A percentile compares a stretch with the other conserved stretches of the same genome.
phyloP scores from a whole-genome alignment of 352 stramenopile species.

The Globisporangium mamillatum region DNA sequence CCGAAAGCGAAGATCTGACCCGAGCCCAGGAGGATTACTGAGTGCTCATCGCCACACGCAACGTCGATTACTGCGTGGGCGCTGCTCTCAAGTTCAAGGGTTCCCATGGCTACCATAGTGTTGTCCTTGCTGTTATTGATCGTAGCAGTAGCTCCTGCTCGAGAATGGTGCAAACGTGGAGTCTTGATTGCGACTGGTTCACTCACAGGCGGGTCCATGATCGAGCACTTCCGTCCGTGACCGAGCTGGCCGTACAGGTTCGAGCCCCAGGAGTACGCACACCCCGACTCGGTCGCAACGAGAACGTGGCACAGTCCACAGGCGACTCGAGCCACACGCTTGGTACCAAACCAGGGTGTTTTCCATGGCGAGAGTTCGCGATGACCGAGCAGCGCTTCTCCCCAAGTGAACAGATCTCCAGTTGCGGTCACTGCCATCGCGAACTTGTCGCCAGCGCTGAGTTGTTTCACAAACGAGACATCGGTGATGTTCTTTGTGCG shows the following conservation, averaged over 20 bases:
- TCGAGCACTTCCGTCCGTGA: constrained; percentile 19
- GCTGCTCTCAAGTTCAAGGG: background rate
- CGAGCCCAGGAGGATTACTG: constrained; percentile 45
- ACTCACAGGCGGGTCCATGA: constrained; percentile 17
- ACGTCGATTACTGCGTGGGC: constrained; percentile 33
- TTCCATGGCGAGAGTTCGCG: constrained; percentile 16
- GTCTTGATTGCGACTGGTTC: constrained; percentile 19
- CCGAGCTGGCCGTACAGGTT: constrained; percentile 73
- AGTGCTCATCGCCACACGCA: constrained; percentile 63
- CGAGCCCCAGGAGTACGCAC: constrained; percentile 56
- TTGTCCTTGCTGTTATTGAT: background rate
- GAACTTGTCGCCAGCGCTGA: constrained; percentile 37
- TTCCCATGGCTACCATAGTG: background rate
- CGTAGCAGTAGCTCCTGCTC: background rate
- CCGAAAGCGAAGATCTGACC: constrained; percentile 57
- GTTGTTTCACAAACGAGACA: constrained; percentile 28
- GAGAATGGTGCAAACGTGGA: background rate
- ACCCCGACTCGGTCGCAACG: constrained; percentile 21
- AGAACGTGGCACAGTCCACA: constrained; percentile 50
- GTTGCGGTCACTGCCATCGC: constrained; percentile 29
- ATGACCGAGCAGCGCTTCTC: constrained; percentile 11
- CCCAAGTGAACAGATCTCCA: constrained; percentile 43
- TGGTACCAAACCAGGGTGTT: constrained; percentile 20
- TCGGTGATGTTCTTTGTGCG: constrained; percentile 48
- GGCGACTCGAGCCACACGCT: constrained; percentile 30